Evolutionary conservation across 129 eudicot genomes (phyloP).

Genomic region (Centrapalus pauciflorus): DNA sequence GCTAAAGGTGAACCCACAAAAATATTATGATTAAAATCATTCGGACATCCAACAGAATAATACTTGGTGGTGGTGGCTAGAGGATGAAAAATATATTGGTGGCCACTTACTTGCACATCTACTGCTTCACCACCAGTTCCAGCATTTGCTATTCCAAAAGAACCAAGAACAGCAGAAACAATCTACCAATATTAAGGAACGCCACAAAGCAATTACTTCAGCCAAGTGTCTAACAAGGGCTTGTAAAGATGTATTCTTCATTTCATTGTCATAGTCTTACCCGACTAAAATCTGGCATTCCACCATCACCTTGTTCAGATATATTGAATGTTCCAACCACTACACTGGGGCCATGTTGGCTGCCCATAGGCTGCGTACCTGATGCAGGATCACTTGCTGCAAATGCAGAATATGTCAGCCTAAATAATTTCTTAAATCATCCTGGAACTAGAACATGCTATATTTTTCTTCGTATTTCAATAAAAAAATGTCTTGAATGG

Average conservation of each 20-base stretch:
- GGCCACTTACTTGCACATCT: constrained; percentile 53
- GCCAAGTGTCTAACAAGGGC: background rate
- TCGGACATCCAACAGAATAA: background rate
- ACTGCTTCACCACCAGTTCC: constrained; percentile 56
- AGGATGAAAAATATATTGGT: background rate
- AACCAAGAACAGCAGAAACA: constrained; percentile 77
- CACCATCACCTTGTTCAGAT: constrained; percentile 81
- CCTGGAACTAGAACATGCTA: too few species aligned
- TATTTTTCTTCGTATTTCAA: too few species aligned
- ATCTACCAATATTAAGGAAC: constrained; percentile 40
- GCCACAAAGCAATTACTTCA: constrained; percentile 2
- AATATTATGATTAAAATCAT: background rate
- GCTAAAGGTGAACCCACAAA: background rate
- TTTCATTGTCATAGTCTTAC: constrained; percentile 42
- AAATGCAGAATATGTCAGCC: constrained; percentile 6
- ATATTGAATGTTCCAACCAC: constrained; percentile 74
- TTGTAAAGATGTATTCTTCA: background rate
- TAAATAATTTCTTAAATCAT: too few species aligned
- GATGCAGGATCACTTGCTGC: constrained; percentile 67
- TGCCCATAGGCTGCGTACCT: constrained; percentile 33
- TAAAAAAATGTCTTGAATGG: background rate
- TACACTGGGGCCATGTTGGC: constrained; percentile 54
- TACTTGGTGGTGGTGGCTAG: background rate
- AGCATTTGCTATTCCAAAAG: constrained; percentile 53
- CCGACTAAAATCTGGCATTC: constrained; percentile 72